Percentiles rank a stretch among this genome's conserved stretches.
phyloP scores from a whole-genome alignment of 495 filamentous ascomycete species.

The Aspergillus incahuasiensis region DNA sequence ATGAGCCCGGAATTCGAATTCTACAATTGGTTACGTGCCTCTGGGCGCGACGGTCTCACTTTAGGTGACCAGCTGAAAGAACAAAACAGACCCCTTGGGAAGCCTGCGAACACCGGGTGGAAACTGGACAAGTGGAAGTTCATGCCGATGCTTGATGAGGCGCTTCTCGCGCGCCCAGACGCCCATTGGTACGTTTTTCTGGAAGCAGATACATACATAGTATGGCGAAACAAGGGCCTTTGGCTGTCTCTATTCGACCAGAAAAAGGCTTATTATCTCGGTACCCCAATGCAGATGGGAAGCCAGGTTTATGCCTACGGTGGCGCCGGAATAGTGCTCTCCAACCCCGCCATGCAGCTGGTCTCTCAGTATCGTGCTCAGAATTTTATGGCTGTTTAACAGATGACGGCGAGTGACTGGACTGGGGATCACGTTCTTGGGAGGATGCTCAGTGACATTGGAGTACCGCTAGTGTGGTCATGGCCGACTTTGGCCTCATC shows the following conservation, averaged over 20 bases:
- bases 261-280: conserved; percentile 46
- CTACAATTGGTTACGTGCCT: conserved; percentile 35
- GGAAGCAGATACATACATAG: conserved; percentile 57
- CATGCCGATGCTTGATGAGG: conserved; percentile 39
- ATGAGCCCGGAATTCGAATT: conserved; percentile 41
- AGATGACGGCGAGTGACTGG: conserved; percentile 36
- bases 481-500: conserved; percentile 38
- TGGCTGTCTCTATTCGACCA: conserved; percentile 45
- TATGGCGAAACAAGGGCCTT: conserved; percentile 51
- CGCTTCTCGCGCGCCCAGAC: conserved; percentile 35
- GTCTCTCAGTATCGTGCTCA: conserved; percentile 28
- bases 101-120: conserved; percentile 37
- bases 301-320: conserved; percentile 52
- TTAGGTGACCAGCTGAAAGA: conserved; percentile 28
- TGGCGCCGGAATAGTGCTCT: conserved; percentile 56
- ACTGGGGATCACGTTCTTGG: conserved; percentile 49
- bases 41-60: conserved; percentile 32
- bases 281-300: conserved; percentile 42
- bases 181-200: conserved; percentile 60
- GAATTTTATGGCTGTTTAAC: conserved; percentile 31
- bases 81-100: conserved; percentile 33
- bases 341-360: conserved; percentile 43
- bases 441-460: conserved; percentile 42
- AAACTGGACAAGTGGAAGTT: conserved; percentile 50
- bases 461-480: conserved; percentile 33